Evolutionary conservation across 2,329 filamentous ascomycete genomes (phyloP), one percentile per base, ranked within the genome.

Genomic region (Pseudogymnoascus pannorum): DNA sequence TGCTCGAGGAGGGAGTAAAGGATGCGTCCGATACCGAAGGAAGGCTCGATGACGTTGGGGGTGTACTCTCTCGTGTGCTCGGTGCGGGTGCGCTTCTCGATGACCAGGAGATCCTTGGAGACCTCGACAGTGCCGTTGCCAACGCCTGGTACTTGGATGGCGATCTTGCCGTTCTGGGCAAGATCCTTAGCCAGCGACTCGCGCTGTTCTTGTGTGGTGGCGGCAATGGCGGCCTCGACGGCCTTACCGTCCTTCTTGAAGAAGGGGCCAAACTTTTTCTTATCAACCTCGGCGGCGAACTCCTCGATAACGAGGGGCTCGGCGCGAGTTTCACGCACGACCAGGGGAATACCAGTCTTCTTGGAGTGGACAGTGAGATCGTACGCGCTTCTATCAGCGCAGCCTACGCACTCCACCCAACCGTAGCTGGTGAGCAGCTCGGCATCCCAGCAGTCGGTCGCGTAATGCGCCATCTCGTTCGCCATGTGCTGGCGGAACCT

Each of bases 361-460:
- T 96, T 93, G 72, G 88, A 87, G 76, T 97, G 94, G 8, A 97
- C 92, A 35, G 85, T 88, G 73, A 97, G 75, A 76, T 99, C 94
- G 75, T 96, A 99, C 18, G 94, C 94, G 73, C 90, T 96, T 70
- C 94, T 86, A 74, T 97, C 93, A 64, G 94, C 94, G 75, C 94
- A 97, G 65, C 94, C 94, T 70, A 97, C 93, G 74, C 93, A 97
- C 79, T 99, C 94, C 65, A 97, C 90, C 94, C 94, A 99, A 73
- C 94, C 94, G 71, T 92, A 92, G 64, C 89, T 92, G 62, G 91
- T 97, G 65, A 89, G 80, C 61, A 99, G 79, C 75, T 99, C 94
- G 12, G 92, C 93, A 75, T 99, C 94, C 94, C 94, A 97, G 79
- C 94, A 99, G 78, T 99, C 94, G 61, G 87, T 84, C 54, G 94